Evolutionary conservation across 192 early-diverging fungal species (phyloP), one percentile per base, ranked within the genome.

Genomic region (Mortierella antarctica): DNA sequence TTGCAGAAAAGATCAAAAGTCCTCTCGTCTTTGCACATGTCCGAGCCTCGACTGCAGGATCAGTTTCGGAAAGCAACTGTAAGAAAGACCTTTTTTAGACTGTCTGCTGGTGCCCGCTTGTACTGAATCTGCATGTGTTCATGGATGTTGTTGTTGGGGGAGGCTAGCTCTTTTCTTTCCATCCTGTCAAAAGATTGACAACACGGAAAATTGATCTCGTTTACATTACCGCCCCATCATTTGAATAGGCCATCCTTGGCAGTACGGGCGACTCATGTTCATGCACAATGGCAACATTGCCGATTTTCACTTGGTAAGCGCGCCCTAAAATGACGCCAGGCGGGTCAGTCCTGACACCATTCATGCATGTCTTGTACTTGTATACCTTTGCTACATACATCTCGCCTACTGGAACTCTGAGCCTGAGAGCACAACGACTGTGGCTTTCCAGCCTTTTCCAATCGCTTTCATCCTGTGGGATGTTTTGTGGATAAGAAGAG

Each of bases 21-120:
- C 83, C 85, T 10, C 74, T 93, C 47, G 92, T 94, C 48, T 94
- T 94, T 85, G 92, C 92, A 6, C 93, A 94, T 73, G 93, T 94
- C 13, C 86, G 93, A n/a, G 92, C 92, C 23, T 91, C 90, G 4
- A 91, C 91, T 40, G 90, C 89, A 41, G 93, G 89, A 12, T 88
- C 91, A 7, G 91, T 92, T 21, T 89, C 89, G 7, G 93, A 94
- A 71, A 88, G 90, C 40, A 94, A 94, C 71, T 94, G 93, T 87
- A 85, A 67, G 73, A 83, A 9, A n/a, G 9, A 39, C 12, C 17
- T 47, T 11, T 54, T 61, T 46, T 62, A 21, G 18, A 41, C 12
- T 62, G 47, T 42, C 64, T 56, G 49, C 20, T 58, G 4, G 7
- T 62, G 47, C 9, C 64, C 47, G 49, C 20, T 58, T 47, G 7